Base-by-base conservation (phyloP, 306 rosid genomes). In the Gastrolobium villosum region DNA sequence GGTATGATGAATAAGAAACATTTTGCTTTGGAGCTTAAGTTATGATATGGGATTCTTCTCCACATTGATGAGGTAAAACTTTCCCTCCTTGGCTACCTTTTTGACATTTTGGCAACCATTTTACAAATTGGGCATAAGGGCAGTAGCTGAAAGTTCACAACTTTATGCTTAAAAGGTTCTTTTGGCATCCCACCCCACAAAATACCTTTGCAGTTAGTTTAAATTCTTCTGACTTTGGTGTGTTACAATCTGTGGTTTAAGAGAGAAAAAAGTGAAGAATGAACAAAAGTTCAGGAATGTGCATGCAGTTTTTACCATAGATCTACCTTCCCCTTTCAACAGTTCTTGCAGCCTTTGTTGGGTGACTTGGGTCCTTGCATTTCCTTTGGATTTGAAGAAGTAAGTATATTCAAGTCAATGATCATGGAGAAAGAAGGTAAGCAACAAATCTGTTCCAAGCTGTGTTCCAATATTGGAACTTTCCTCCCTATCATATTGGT, bases 401-500 rank as follows among this genome's bases (percentile, higher is more conserved):
- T 50, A 15, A 49, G 60, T 57, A n/a, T 30, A 59, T 59, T 15
- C 36, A 26, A 60, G 64, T 52, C 71, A 79, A 32, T 56, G 76
- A 65, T 55, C 37, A 89, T 88, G 92, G 87, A 74, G 68, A 80
- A 86, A 76, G 41, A 66, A 83, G 59, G 72, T 64, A 66, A 77
- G 69, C 85, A 72, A 10, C 67, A 50, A 13, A 53, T 56, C 14
- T 74, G 40, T 70, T 74, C 70, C 65, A 82, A 77, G 35, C 32
- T 77, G 30, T 39, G 32, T 41, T 87, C 79, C 34, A 36, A 73
- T 39, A 71, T 81, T 52, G 60, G 31, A 64, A 59, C 72, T 37
- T 65, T 64, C 35, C 76, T 82, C 11, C 57, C 66, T 46, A 4
- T 72, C 54, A 75, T 62, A 28, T 6, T 84, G 74, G 45, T 86